These are phyloP conservation scores for Camelina hispida DNA, from an alignment of 345 rosid genomes.

Conservation along the genomic window DNA sequence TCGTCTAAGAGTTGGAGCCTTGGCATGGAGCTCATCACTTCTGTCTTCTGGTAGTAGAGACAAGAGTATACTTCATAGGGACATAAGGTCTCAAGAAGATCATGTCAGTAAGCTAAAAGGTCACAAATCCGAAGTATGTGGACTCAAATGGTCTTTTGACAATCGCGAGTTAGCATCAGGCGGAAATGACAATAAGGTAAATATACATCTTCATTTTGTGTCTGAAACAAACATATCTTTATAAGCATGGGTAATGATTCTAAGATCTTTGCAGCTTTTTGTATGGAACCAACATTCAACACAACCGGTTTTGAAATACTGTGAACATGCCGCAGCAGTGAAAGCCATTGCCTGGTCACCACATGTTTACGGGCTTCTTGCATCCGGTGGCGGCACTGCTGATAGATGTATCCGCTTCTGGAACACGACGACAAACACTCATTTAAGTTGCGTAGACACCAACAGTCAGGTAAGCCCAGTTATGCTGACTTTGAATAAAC, in stretches of 20 bases:
- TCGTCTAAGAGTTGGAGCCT: constrained; percentile 87
- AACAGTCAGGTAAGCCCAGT: constrained; percentile 79
- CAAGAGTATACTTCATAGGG: constrained; percentile 90
- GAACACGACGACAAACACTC: constrained; percentile 95
- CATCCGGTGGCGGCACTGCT: constrained; percentile 99
- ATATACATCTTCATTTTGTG: constrained; percentile 29
- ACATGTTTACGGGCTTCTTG: constrained; percentile 95
- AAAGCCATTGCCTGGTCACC: constrained; percentile 99
- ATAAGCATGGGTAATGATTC: constrained; percentile 26
- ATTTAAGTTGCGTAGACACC: constrained; percentile 87
- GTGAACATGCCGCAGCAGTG: constrained; percentile 97
- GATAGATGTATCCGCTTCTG: constrained; percentile 97
- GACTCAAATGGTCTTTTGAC: constrained; percentile 97
- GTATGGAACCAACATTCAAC: constrained; percentile 98
- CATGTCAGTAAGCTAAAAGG: constrained; percentile 87
- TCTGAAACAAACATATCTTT: not conserved
- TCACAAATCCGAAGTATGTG: constrained; percentile 99
- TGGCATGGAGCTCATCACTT: constrained; percentile 90
- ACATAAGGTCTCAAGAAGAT: constrained; percentile 79
- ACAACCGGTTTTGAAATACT: constrained; percentile 85
- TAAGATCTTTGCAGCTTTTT: constrained; percentile 67
- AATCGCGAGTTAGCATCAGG: constrained; percentile 98
- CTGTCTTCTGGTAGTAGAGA: constrained; percentile 98
- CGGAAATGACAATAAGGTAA: constrained; percentile 93
- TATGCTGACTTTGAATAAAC: not conserved